Percentiles rank a stretch among this genome's conserved stretches.
phyloP scores from a whole-genome alignment of 345 rosid species.

The Hypericum androsaemum region DNA sequence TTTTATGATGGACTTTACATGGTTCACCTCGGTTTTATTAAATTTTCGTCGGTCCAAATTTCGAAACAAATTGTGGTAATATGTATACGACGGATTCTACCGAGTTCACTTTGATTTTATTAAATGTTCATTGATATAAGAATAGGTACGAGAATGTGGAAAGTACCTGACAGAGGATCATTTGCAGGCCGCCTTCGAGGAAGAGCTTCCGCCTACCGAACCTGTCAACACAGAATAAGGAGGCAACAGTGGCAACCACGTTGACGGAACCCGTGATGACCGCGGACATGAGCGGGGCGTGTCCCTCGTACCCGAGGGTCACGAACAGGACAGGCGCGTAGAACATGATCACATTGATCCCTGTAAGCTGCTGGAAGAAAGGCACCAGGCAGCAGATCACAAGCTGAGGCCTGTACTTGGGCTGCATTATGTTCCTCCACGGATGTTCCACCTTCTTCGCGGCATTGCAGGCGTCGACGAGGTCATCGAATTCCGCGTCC shows the following conservation, averaged over 20 bases:
- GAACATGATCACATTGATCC: not conserved
- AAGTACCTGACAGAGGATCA: constrained; percentile 4
- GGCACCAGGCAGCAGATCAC: not conserved
- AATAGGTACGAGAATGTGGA: no score
- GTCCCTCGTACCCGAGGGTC: not conserved
- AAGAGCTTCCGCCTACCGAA: not conserved
- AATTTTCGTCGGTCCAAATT: no score
- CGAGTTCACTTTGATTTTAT: no score
- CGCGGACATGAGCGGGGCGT: not conserved
- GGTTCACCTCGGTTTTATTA: no score
- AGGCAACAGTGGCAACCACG: not conserved
- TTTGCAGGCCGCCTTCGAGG: constrained; percentile 3
- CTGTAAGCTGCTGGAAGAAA: no score
- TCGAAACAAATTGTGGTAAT: not conserved
- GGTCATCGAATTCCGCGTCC: constrained; percentile 5
- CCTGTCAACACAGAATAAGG: not conserved
- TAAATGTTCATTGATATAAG: no score
- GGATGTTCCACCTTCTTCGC: not conserved
- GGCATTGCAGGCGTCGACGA: not conserved
- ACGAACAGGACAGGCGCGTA: constrained; percentile 1
- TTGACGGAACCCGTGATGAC: constrained; percentile 1
- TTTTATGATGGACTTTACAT: no score
- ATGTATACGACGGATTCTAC: no score
- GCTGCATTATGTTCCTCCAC: not conserved
- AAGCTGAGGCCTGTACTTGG: constrained; percentile 1